phyloP scores from a whole-genome alignment of 257 asterid genomes.

The Linaria vulgaris region DNA sequence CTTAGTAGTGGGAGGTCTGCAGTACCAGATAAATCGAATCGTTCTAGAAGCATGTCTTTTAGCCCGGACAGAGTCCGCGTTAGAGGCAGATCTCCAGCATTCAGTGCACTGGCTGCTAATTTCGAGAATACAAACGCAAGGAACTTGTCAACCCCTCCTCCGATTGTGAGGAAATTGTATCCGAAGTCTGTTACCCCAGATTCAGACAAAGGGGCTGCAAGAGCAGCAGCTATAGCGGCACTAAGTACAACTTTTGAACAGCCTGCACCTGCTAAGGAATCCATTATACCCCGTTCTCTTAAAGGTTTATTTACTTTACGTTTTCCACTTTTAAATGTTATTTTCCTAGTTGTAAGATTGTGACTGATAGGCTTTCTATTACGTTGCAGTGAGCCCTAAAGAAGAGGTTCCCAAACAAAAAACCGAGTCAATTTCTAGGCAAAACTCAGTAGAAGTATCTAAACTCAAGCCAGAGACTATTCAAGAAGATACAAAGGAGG shows the following conservation, averaged over 20 bases:
- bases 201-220: slow-evolving; percentile 48
- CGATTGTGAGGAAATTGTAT: slow-evolving; percentile 72
- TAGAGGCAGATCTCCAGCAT: slow-evolving; percentile 97
- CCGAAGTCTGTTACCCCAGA: slow-evolving; percentile 91
- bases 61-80: slow-evolving; percentile 99
- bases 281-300: slow-evolving; percentile 57
- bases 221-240: slow-evolving; percentile 73
- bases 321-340: neutral
- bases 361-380: neutral
- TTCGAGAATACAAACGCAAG: slow-evolving; percentile 79
- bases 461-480: slow-evolving; percentile 80
- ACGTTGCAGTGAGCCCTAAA: slow-evolving; percentile 53
- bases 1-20: slow-evolving; percentile 80
- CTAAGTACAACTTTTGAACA: slow-evolving; percentile 62
- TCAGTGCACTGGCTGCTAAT: slow-evolving; percentile 91
- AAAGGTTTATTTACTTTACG: slow-evolving; percentile 41
- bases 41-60: slow-evolving; percentile 95
- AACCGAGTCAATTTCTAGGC: slow-evolving; percentile 50
- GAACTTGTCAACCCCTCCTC: slow-evolving; percentile 95
- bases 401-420: slow-evolving; percentile 44
- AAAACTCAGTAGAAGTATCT: slow-evolving; percentile 54
- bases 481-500: slow-evolving; percentile 84
- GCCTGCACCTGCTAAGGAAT: slow-evolving; percentile 58
- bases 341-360: neutral
- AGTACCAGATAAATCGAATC: slow-evolving; percentile 80